phyloP scores from a whole-genome alignment of 371 early-diverging fungal species.

The Fennellomyces sp. region DNA sequence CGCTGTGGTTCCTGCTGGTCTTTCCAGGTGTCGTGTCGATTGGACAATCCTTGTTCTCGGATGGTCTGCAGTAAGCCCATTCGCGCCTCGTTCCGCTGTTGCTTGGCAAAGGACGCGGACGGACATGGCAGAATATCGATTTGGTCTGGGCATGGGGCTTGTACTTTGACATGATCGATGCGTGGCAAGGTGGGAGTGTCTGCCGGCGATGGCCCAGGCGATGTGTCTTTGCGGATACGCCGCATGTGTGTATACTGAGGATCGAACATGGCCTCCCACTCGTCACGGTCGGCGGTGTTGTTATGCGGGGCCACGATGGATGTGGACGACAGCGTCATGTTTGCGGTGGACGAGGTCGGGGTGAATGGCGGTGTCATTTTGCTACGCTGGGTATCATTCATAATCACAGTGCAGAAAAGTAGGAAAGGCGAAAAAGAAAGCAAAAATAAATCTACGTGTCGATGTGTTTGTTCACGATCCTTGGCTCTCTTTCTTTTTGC shows the following conservation, averaged over 20 bases:
- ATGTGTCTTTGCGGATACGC: not conserved
- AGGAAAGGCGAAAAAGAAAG: not conserved
- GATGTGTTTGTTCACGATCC: not conserved
- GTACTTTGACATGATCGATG: not conserved
- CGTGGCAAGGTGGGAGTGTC: constrained; percentile 12
- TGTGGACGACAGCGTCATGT: not conserved
- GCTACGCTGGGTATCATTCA: not conserved
- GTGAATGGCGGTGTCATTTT: not conserved
- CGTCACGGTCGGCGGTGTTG: constrained; percentile 2
- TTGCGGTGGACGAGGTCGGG: constrained; percentile 1
- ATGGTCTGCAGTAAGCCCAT: constrained; percentile 9
- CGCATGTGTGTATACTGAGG: constrained; percentile 14
- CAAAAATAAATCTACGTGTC: constrained; percentile 1
- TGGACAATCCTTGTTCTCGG: constrained; percentile 8
- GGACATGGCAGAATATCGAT: constrained; percentile 8
- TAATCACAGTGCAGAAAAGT: not conserved
- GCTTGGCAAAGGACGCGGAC: not conserved
- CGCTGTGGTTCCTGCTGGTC: not conserved
- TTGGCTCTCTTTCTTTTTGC: not conserved
- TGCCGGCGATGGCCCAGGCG: constrained; percentile 1
- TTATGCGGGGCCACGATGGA: not conserved
- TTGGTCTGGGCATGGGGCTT: not conserved
- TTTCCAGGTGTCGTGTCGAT: not conserved
- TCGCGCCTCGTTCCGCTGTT: not conserved
- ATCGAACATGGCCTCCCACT: constrained; percentile 23